Conservation (phyloP, 2,329 filamentous ascomycete species). For the Exophiala sideris region DNA sequence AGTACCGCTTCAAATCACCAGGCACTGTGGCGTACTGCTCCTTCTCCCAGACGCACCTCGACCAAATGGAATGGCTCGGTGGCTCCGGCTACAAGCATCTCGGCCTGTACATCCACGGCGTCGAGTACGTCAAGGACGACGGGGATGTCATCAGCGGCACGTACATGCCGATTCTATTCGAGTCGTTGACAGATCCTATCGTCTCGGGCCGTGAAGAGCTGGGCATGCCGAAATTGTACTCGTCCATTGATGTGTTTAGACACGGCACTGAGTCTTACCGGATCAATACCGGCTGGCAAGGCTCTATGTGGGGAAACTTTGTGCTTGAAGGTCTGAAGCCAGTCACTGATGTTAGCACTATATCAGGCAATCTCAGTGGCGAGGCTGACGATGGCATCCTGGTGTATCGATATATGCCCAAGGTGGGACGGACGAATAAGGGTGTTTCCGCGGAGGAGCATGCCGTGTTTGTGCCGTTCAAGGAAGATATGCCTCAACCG, state of each 20-base stretch:
- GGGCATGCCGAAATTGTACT: slow-evolving; percentile 59
- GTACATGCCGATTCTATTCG: slow-evolving; percentile 58
- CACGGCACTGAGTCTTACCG: slow-evolving; percentile 35
- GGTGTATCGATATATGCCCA: slow-evolving; percentile 58
- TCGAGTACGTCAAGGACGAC: slow-evolving; percentile 53
- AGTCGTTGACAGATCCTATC: slow-evolving; percentile 58
- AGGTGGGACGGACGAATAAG: slow-evolving; percentile 46
- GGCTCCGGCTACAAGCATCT: slow-evolving; percentile 57
- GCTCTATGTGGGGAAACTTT: slow-evolving; percentile 41
- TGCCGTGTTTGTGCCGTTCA: slow-evolving; percentile 41
- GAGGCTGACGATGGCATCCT: slow-evolving; percentile 48
- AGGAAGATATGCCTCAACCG: slow-evolving; percentile 29
- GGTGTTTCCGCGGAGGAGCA: slow-evolving; percentile 56
- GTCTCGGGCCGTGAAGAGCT: slow-evolving; percentile 59
- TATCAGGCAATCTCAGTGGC: slow-evolving; percentile 19
- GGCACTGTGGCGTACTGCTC: slow-evolving; percentile 47
- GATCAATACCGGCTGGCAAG: slow-evolving; percentile 44
- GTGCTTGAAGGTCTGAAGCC: slow-evolving; percentile 35
- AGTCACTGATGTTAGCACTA: slow-evolving; percentile 5
- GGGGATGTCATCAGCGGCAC: slow-evolving; percentile 50
- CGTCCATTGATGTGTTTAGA: slow-evolving; percentile 47
- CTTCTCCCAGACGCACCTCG: slow-evolving; percentile 42
- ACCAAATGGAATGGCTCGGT: slow-evolving; percentile 59
- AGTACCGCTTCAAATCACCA: slow-evolving; percentile 43
- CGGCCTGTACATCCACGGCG: slow-evolving; percentile 61